A percentile compares a stretch with the other conserved stretches of the same genome.
Evolutionary conservation across 306 rosid species (phyloP).

Genomic region (Vigna angularis): DNA sequence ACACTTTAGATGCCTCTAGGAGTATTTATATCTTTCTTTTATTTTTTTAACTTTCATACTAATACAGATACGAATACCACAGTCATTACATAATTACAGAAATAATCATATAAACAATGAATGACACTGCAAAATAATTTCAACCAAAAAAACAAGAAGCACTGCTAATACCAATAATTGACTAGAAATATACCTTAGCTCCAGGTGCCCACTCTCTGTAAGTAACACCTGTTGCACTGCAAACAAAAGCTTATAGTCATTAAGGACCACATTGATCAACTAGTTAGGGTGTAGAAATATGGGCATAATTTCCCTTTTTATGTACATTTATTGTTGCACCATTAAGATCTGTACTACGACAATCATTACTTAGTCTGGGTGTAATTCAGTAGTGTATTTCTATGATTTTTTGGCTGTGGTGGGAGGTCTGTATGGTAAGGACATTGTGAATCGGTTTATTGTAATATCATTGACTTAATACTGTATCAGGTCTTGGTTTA

Average conservation of each 20-base stretch:
- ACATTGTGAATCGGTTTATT: no score
- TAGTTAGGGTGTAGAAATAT: background rate
- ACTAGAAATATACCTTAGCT: conserved; percentile 74
- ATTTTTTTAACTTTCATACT: conserved; percentile 11
- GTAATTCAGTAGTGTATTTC: no score
- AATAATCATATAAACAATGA: background rate
- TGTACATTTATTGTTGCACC: conserved; percentile 20
- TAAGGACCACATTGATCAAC: conserved; percentile 34
- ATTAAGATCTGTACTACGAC: background rate
- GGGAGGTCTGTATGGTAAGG: no score
- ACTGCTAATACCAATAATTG: conserved; percentile 9
- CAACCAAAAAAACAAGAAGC: conserved; percentile 14
- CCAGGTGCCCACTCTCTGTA: conserved; percentile 99
- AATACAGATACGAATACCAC: conserved; percentile 28
- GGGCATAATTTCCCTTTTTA: conserved; percentile 2
- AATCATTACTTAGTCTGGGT: background rate
- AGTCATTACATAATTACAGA: conserved; percentile 7
- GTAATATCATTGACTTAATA: no score
- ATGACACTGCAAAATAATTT: conserved; percentile 7
- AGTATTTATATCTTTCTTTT: conserved; percentile 10
- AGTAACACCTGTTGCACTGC: conserved; percentile 88
- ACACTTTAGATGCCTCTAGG: conserved; percentile 14
- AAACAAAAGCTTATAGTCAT: conserved; percentile 45
- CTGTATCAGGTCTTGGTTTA: no score
- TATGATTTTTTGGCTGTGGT: no score